These are phyloP conservation scores for Acacia pycnantha DNA, from an alignment of 331 rosid species.

Conservation along the genomic window DNA sequence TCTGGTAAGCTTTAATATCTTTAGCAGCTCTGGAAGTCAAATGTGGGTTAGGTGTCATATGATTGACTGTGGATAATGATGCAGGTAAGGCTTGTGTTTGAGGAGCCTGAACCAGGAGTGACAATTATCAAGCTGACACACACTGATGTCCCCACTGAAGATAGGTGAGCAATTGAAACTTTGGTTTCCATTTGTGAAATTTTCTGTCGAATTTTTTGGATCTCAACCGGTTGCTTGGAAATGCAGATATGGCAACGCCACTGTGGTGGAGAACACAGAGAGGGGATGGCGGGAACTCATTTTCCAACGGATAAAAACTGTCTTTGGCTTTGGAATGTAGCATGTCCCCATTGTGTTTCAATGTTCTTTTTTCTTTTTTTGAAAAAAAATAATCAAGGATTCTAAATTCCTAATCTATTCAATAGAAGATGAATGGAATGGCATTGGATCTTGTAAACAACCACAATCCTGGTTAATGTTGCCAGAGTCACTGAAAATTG, in stretches of 20 bases:
- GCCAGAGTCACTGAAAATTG: background rate
- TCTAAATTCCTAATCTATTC: background rate
- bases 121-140: constrained; percentile 76
- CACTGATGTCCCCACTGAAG: constrained; percentile 83
- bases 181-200: background rate
- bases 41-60: background rate
- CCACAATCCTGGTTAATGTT: background rate
- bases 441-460: constrained; percentile 13
- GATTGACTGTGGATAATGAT: constrained; percentile 4
- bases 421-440: constrained; percentile 27
- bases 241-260: constrained; percentile 85
- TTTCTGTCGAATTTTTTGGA: background rate
- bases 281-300: constrained; percentile 97
- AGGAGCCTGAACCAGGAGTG: constrained; percentile 85
- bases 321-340: constrained; percentile 89
- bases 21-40: background rate
- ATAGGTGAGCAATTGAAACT: constrained; percentile 54
- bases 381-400: background rate
- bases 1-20: constrained; percentile 36
- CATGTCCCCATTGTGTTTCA: background rate
- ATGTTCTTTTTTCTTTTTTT: background rate
- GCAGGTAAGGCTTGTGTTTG: constrained; percentile 81
- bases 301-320: constrained; percentile 86
- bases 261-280: constrained; percentile 93
- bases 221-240: background rate